phyloP scores from a whole-genome alignment of 2,329 filamentous ascomycete genomes.

The Colletotrichum higginsianum region DNA sequence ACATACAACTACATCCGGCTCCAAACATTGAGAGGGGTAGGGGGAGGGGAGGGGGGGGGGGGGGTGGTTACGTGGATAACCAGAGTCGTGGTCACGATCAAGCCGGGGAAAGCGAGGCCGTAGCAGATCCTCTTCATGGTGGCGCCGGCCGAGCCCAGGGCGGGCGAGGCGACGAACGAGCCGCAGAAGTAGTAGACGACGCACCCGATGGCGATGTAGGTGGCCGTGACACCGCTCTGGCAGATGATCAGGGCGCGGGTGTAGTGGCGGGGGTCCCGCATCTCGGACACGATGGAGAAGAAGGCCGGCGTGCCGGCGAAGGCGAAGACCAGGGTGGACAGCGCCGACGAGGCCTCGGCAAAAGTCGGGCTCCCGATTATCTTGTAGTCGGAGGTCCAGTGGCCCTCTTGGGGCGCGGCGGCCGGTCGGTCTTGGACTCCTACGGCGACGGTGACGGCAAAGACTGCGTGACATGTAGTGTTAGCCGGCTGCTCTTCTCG shows the following conservation, averaged over 20 bases:
- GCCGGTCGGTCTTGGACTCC: slow-evolving; percentile 49
- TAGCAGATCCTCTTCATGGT: slow-evolving; percentile 61
- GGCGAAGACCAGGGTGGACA: slow-evolving; percentile 55
- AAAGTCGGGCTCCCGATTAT: slow-evolving; percentile 73
- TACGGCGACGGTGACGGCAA: slow-evolving; percentile 50
- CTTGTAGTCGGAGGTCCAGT: slow-evolving; percentile 51
- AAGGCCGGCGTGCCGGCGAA: slow-evolving; percentile 56
- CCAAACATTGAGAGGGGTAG: no score
- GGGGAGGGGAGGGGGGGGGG: no score
- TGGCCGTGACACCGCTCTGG: slow-evolving; percentile 48
- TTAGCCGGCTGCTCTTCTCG: not conserved
- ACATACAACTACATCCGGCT: no score
- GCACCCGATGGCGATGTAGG: slow-evolving; percentile 52
- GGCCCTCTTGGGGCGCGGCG: slow-evolving; percentile 43
- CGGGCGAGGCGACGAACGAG: slow-evolving; percentile 61
- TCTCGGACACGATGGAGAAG: slow-evolving; percentile 53
- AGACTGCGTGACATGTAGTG: slow-evolving; percentile 31
- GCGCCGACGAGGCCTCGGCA: slow-evolving; percentile 59
- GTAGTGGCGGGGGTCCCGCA: slow-evolving; percentile 52
- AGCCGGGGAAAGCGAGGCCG: slow-evolving; percentile 54
- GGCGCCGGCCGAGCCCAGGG: slow-evolving; percentile 60
- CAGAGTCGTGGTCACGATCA: slow-evolving; percentile 49
- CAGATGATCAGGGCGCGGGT: slow-evolving; percentile 49
- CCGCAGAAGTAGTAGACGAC: slow-evolving; percentile 64
- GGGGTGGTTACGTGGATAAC: slow-evolving; percentile 47